Base-by-base conservation (phyloP, 2,329 filamentous ascomycete species). In the Curvularia spicifera region DNA sequence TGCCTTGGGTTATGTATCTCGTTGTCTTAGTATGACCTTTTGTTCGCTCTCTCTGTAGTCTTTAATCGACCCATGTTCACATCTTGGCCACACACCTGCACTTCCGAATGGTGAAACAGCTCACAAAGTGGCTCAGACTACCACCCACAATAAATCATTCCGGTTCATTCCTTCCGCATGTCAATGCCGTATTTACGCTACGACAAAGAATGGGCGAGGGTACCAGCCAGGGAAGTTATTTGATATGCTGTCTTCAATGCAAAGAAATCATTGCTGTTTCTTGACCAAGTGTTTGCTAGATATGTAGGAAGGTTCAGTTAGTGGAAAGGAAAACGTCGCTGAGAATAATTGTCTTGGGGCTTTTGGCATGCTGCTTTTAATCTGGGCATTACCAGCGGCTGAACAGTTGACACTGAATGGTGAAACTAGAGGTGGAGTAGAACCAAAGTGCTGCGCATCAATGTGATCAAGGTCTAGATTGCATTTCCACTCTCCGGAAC, bases 401-500 rank as follows among this genome's bases (percentile, higher is more conserved):
- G 39, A n/a, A 28, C 42, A 10, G 10, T 13, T 44, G 22, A 28
- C 24, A 29, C 13, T 29, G 8, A n/a, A 26, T 45, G 42, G 24
- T 10, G 12, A 6, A 24, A 15, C 22, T 5, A 20, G 10, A n/a
- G 7, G 8, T 10, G 28, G 8, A 46, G 10, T n/a, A n/a, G 15
- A 46, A 18, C 8, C 26, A n/a, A 20, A 13, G 8, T 31, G 10
- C n/a, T 18, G 26, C 15, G 13, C 5, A 46, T 31, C 9, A 18
- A 33, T 50, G 33, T 59, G 42, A 51, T 59, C 52, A 61, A 39
- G 43, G 50, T 63, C 60, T 63, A 63, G 58, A 59, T 57, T 70
- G 70, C 70, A 76, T 73, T 75, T 64, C 65, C 56, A 69, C 66
- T 67, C 64, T 56, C 51, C 42, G 69, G 64, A 68, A 71, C 71